Evolutionary conservation across 2,329 filamentous ascomycete species (phyloP).

Genomic region (Aspergillus amoenus): DNA sequence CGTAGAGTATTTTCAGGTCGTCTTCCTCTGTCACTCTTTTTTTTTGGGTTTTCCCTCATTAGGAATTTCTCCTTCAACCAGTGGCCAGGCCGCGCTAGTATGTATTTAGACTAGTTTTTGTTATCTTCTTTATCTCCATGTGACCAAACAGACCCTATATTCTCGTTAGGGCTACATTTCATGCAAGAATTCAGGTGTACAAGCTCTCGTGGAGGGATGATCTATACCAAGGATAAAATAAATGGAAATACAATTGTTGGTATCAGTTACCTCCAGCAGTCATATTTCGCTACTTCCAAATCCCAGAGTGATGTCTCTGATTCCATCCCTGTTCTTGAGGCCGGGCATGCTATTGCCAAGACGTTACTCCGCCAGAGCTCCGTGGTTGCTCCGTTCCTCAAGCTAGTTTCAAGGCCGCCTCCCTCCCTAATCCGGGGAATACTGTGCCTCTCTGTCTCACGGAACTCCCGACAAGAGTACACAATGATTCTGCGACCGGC

Average conservation of each 20-base stretch:
- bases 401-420: not conserved
- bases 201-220: constrained; percentile 5
- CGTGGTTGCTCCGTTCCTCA: not conserved
- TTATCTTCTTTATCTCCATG: constrained; percentile 18
- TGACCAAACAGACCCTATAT: constrained; percentile 22
- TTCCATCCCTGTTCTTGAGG: not conserved
- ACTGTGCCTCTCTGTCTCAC: not conserved
- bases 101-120: not conserved
- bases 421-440: not conserved
- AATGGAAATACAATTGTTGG: not conserved
- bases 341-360: not conserved
- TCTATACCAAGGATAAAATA: not conserved
- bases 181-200: not conserved
- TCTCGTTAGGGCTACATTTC: constrained; percentile 24
- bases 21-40: constrained; percentile 22
- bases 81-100: constrained; percentile 18
- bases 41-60: constrained; percentile 26
- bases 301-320: not conserved
- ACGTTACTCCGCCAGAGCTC: constrained; percentile 17
- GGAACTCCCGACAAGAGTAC: constrained; percentile 13
- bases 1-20: constrained; percentile 12
- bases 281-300: not conserved
- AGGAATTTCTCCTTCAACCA: constrained; percentile 27
- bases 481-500: constrained; percentile 28
- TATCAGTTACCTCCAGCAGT: not conserved